phyloP scores from a whole-genome alignment of 345 rosid species.

The Gossypium australe region DNA sequence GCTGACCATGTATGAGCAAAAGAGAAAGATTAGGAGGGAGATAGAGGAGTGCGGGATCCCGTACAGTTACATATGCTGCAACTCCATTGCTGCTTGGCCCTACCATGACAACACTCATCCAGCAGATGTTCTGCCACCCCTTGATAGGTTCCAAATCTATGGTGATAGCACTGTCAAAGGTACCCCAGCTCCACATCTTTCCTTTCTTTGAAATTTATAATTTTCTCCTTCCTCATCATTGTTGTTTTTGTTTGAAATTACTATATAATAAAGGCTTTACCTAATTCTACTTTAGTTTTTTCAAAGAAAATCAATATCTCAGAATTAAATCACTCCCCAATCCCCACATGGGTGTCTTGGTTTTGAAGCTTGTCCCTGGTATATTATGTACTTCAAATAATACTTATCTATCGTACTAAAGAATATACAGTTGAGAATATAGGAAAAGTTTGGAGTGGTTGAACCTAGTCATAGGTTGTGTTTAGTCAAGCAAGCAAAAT shows the following conservation, averaged over 20 bases:
- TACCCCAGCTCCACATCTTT: not conserved
- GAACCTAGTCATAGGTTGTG: too few species aligned
- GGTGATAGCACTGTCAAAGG: slow-evolving; percentile 36
- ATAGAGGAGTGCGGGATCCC: slow-evolving; percentile 30
- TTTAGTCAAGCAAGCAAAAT: too few species aligned
- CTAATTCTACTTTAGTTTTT: not conserved
- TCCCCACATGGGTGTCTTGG: not conserved
- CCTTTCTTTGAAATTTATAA: not conserved
- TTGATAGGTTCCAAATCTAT: slow-evolving; percentile 32
- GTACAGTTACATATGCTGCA: slow-evolving; percentile 36
- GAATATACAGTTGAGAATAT: too few species aligned
- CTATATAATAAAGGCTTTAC: too few species aligned
- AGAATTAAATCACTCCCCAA: not conserved
- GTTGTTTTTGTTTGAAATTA: too few species aligned
- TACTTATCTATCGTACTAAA: not conserved
- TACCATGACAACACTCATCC: slow-evolving; percentile 38
- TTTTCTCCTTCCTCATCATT: too few species aligned
- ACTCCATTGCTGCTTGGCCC: slow-evolving; percentile 42
- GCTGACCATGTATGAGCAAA: slow-evolving; percentile 25
- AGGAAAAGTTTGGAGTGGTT: too few species aligned
- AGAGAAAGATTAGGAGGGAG: slow-evolving; percentile 27
- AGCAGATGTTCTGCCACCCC: slow-evolving; percentile 30
- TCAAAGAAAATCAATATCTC: not conserved
- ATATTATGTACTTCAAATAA: not conserved
- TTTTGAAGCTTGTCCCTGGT: not conserved